These are phyloP conservation scores for Apiotrichum veenhuisii DNA, from an alignment of 1,284 basidiomycete genomes.

Conservation along the genomic window DNA sequence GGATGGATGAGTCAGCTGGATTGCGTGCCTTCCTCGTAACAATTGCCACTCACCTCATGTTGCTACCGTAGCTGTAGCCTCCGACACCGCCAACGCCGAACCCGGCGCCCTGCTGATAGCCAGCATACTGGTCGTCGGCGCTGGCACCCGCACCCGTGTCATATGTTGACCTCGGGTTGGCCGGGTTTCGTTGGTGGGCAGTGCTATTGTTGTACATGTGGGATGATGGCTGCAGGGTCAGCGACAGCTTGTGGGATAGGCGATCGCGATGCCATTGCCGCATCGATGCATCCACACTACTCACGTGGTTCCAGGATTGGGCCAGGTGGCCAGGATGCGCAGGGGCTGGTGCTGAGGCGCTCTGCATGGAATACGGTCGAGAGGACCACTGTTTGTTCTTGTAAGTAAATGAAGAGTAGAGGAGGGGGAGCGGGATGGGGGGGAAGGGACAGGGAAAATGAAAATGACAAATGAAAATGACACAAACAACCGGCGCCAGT, in stretches of 20 bases:
- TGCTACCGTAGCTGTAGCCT: slow-evolving; percentile 17
- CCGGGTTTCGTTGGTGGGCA: slow-evolving; percentile 27
- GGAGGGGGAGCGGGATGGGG: neutral
- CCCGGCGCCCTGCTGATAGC: slow-evolving; percentile 18
- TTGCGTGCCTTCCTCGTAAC: neutral
- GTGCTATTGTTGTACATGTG: slow-evolving; percentile 29
- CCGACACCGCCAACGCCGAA: slow-evolving; percentile 24
- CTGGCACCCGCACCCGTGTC: slow-evolving; percentile 14
- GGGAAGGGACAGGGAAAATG: neutral
- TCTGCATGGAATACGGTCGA: slow-evolving; percentile 25
- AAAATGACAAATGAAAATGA: neutral
- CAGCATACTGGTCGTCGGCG: slow-evolving; percentile 24
- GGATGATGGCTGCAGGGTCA: slow-evolving; percentile 4
- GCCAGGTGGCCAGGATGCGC: slow-evolving; percentile 20
- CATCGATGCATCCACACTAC: slow-evolving; percentile 5
- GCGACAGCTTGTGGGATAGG: neutral
- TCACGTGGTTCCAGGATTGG: slow-evolving; percentile 26
- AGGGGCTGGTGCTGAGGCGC: slow-evolving; percentile 19
- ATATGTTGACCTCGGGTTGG: slow-evolving; percentile 34
- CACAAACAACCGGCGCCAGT: too few relatives aligned
- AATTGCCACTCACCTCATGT: slow-evolving; percentile 25
- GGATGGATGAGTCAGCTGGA: slow-evolving; percentile 4
- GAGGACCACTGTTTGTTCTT: slow-evolving; percentile 4
- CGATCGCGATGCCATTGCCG: too few relatives aligned
- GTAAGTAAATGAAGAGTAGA: neutral